Evolutionary conservation across 1,139 yeast species (phyloP).

Genomic region (Geotrichum aggregatum): DNA sequence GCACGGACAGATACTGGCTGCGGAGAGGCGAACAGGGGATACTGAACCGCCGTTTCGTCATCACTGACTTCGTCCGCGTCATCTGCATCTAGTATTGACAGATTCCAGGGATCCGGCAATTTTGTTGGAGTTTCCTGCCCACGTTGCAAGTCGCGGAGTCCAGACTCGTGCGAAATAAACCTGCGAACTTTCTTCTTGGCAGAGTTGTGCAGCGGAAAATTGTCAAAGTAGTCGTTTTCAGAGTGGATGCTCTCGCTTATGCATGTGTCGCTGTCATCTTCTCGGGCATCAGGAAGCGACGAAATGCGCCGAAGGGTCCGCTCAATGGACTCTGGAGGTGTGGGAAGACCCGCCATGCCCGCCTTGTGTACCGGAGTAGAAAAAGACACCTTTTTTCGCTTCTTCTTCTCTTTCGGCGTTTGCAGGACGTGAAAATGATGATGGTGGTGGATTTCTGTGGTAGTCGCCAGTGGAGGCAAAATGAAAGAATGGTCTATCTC

Average conservation of each 20-base stretch:
- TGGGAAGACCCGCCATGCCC: not conserved
- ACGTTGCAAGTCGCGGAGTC: not conserved
- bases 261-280: constrained; percentile 2
- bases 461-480: not conserved
- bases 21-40: too few relatives aligned
- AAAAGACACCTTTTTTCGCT: constrained; percentile 4
- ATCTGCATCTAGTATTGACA: not conserved
- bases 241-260: constrained; percentile 4
- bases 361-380: not conserved
- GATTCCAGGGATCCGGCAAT: not conserved
- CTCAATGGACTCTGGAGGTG: not conserved
- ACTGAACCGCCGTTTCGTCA: not conserved
- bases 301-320: constrained; percentile 7
- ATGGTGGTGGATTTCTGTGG: not conserved
- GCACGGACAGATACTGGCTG: too few relatives aligned
- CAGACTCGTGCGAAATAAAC: constrained; percentile 6
- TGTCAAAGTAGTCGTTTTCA: constrained; percentile 9
- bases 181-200: constrained; percentile 2
- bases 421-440: constrained; percentile 6
- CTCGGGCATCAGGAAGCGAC: not conserved
- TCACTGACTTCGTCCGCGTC: not conserved
- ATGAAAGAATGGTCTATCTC: too few relatives aligned
- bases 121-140: not conserved
- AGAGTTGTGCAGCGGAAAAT: not conserved
- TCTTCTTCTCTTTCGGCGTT: not conserved